Base-by-base conservation (phyloP, 805 yeast species). In the Yarrowia divulgata region DNA sequence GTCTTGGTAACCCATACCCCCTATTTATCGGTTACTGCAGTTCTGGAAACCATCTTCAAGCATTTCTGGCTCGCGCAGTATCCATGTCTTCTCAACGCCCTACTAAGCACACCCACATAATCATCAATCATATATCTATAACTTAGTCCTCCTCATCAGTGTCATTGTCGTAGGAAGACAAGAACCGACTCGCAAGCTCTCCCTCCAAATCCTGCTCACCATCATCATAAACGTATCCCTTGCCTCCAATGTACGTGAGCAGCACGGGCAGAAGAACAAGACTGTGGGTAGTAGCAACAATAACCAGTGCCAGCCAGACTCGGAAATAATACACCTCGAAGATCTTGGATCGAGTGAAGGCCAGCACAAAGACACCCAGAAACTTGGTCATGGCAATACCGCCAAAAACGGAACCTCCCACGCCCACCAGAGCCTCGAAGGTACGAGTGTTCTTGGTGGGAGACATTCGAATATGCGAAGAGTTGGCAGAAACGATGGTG, bases 241-340 rank as follows among this genome's bases (percentile, higher is more conserved):
- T 78, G 13, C 91, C 90, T 12, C 95, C 96, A 72, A 83, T 81
- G 66, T 82, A 79, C 34, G 91, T 84, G 48, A 94, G 80, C 35
- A 89, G 76, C 6, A 91, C 85, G 0, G 99, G 99, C 67, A 94
- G 80, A 69, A 94, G 85, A 46, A 90, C 83, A 67, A 94, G 81
- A 3, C 95, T 85, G 77, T 94, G 98, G 0, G 90, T 72, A 0
- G 93, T 87, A 0, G 97, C 97, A 69, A 90, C 81, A 1, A 90
- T 71, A 9, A 94, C 89, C 70, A 94, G 81, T 0, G 93, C 82
- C 13, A 90, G 79, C 98, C 98, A 94, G 97, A 94, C 93, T 71
- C 97, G 81, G 82, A 94, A 94, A 77, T 95, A 94, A 78, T 91
- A 94, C 1, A 94, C 85, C 73, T 92, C 96, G 78, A 94, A 95